Conservation (phyloP, 352 stramenopile genomes). For the Globisporangium cederbergense region DNA sequence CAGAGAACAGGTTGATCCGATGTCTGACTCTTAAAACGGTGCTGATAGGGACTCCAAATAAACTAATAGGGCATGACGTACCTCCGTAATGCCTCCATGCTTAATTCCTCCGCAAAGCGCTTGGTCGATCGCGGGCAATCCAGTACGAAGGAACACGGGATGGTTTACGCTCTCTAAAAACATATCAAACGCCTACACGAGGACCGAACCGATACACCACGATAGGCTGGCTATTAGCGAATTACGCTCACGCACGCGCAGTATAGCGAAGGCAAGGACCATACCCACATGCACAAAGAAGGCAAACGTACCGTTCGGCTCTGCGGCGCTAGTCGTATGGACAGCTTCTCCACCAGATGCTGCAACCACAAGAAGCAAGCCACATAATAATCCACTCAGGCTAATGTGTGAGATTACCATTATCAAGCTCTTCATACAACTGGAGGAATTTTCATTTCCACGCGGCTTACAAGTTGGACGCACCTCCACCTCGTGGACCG, state of each 20-base stretch:
- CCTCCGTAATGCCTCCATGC: slow-evolving; percentile 50
- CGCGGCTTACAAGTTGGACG: neutral
- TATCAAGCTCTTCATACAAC: too few species aligned
- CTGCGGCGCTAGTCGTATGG: slow-evolving; percentile 44
- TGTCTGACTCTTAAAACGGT: neutral
- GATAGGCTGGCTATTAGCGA: neutral
- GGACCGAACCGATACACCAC: neutral
- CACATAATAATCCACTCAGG: too few species aligned
- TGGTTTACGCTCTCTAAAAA: slow-evolving; percentile 73
- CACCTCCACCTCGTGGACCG: slow-evolving; percentile 56
- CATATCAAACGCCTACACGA: slow-evolving; percentile 63
- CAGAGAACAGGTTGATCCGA: neutral
- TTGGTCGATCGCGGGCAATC: slow-evolving; percentile 53
- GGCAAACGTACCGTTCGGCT: slow-evolving; percentile 31
- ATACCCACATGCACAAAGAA: neutral
- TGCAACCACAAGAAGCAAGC: slow-evolving; percentile 13
- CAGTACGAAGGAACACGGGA: slow-evolving; percentile 60
- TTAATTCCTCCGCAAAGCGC: slow-evolving; percentile 64
- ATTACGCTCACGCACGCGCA: neutral
- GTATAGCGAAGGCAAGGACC: too few species aligned
- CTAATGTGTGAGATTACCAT: too few species aligned
- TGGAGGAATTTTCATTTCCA: neutral
- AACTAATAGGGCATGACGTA: slow-evolving; percentile 6
- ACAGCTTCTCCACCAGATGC: slow-evolving; percentile 56
- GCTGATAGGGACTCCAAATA: neutral